These are phyloP conservation scores for Nidularia sp. DNA, from an alignment of 768 basidiomycete species.

Conservation along the genomic window DNA sequence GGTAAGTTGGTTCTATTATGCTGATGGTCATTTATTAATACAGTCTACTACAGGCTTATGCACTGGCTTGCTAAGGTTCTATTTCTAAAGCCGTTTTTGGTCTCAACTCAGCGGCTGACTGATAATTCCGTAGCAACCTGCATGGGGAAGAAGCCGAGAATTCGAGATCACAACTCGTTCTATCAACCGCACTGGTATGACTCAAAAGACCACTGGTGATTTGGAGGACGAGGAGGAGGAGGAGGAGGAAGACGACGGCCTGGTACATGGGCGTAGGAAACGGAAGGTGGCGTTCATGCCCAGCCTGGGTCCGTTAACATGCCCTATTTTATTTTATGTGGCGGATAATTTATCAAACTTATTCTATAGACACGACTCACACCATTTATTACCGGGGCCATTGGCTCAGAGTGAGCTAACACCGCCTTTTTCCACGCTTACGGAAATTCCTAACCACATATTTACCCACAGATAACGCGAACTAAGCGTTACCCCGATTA, in stretches of 20 bases:
- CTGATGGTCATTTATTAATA: neutral
- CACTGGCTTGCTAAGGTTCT: slow-evolving; percentile 82
- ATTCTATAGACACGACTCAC: slow-evolving; percentile 68
- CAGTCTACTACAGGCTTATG: slow-evolving; percentile 59
- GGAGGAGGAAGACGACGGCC: slow-evolving; percentile 47
- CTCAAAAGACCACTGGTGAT: slow-evolving; percentile 68
- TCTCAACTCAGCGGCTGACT: slow-evolving; percentile 5
- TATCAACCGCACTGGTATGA: slow-evolving; percentile 58
- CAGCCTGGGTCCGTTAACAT: slow-evolving; percentile 58
- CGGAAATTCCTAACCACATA: slow-evolving; percentile 9
- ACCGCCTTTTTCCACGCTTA: slow-evolving; percentile 3
- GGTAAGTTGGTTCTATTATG: slow-evolving; percentile 34
- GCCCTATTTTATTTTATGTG: slow-evolving; percentile 4
- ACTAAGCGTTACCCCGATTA: slow-evolving; percentile 76
- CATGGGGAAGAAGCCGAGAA: slow-evolving; percentile 84
- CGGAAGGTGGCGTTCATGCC: slow-evolving; percentile 84
- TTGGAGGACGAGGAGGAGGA: slow-evolving; percentile 71
- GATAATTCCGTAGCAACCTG: slow-evolving; percentile 63
- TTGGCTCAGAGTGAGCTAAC: slow-evolving; percentile 67
- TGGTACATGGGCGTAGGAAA: slow-evolving; percentile 68
- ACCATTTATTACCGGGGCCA: slow-evolving; percentile 89
- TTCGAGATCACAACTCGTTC: slow-evolving; percentile 87
- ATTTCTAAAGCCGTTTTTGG: neutral
- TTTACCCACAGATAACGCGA: slow-evolving; percentile 61
- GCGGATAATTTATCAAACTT: neutral